Base-by-base conservation (phyloP, 345 rosid species). In the Clausena lansium region DNA sequence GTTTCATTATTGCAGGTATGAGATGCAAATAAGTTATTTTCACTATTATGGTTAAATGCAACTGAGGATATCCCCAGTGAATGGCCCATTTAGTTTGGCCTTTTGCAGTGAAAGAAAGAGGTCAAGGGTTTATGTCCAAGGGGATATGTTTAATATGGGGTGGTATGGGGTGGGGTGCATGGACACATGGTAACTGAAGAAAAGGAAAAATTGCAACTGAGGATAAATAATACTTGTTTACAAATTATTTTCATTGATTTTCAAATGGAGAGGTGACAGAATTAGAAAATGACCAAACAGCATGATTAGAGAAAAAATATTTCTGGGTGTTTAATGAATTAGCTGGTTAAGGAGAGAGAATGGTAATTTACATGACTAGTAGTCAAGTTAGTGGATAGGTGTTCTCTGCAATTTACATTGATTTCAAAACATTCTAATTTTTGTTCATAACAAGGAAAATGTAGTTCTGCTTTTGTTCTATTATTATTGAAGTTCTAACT, bases 261-360 rank as follows among this genome's bases (percentile, higher is more conserved):
- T 68, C 33, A 45, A 24, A 11, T 32, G 30, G 19, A 39, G 71
- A 39, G 71, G 32, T 28, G 13, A 13, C 52, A 3, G 33, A 9
- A 24, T 35, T 6, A 58, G 50, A 38, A 58, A 58, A 14, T 6
- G 27, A 28, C 14, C 47, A 35, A 57, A 24, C 30, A 7, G 25
- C 58, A n/a, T 15, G 65, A 36, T 35, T 72, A n/a, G 28, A 58
- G 33, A 58, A 47, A 72, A 72, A 71, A 55, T 13, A 36, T 72
- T 35, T 20, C 15, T 35, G 76, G 52, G 14, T 58, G 76, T 24
- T 57, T 32, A 35, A 13, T 24, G 50, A 36, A 22, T 58, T 35
- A 15, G 66, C n/a, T 24, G n/a, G 55, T 24, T 20, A 59, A 52
- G 58, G 66, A 58, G 66, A 32, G 50, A 36, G n/a, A 73, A 24